Evolutionary conservation across 1,284 basidiomycete species (phyloP), one percentile per base, ranked within the genome.

Genomic region (Inonotus obliquus): DNA sequence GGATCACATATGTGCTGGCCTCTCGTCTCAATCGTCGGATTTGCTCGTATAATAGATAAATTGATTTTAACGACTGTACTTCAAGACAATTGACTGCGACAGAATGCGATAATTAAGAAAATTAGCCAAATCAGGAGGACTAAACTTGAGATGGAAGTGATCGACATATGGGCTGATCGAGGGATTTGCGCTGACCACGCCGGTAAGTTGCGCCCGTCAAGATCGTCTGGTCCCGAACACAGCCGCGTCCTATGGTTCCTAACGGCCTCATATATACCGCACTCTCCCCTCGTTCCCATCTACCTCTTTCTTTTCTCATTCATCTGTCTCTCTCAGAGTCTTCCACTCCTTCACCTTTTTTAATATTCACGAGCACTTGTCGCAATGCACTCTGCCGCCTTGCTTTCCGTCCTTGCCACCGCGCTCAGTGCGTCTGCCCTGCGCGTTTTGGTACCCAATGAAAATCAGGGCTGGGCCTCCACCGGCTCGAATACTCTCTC

Each of bases 341-440:
- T 21, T 44, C 54, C 59, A 17, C 21, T 53, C 59, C 19, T 32
- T 45, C 35, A 37, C 37, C 39, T 38, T 38, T 38, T 17, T n/a
- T 74, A 51, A 62, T n/a, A 52, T n/a, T 29, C 7, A 13, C 51
- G 4, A 23, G n/a, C 17, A 44, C n/a, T 17, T 14, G 10, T 13
- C 25, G 13, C 25, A 27, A 89, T 87, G 84, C 79, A 75, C 69
- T 69, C 75, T 65, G 64, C 73, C 61, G 63, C 76, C 65, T 68
- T 74, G 65, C 60, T 81, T 66, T 65, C 75, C 67, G 67, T 85
- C 71, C 71, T 89, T 68, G 75, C 79, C 60, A 72, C 84, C 69
- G 77, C 78, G 64, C 77, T 83, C 64, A 81, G 82, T 32, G 81
- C 79, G 38, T 73, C 81, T 62, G 90, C 89, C 35, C 85, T 86